A percentile compares a stretch with the other conserved stretches of the same genome.
Conservation (phyloP, 1,139 yeast species). For the Saccharomycopsis phalli region DNA sequence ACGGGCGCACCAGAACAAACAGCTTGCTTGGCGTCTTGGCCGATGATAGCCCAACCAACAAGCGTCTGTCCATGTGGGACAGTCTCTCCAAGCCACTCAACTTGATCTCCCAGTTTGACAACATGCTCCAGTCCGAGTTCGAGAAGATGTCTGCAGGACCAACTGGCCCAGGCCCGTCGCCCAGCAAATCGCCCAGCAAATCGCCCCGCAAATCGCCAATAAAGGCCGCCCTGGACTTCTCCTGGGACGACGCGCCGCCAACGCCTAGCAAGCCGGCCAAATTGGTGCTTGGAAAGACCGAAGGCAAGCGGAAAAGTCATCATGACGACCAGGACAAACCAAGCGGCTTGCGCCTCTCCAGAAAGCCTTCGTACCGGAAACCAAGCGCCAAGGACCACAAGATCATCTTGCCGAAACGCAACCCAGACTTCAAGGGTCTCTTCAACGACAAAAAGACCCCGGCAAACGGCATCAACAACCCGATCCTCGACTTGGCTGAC, state of each 20-base stretch:
- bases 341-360: conserved; percentile 6
- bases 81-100: conserved; percentile 47
- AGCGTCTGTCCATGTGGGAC: conserved; percentile 18
- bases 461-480: conserved; percentile 11
- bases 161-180: background rate
- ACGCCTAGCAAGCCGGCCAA: conserved; percentile 4
- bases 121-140: conserved; percentile 55
- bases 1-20: background rate
- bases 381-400: conserved; percentile 16
- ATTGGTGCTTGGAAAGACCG: background rate
- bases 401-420: conserved; percentile 18
- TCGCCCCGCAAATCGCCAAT: conserved; percentile 7
- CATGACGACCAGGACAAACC: background rate
- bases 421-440: conserved; percentile 8
- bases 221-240: background rate
- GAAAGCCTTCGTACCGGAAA: conserved; percentile 12
- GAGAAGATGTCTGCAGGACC: conserved; percentile 35
- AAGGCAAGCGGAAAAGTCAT: too few relatives aligned
- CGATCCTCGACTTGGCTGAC: conserved; percentile 14
- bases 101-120: conserved; percentile 60
- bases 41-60: conserved; percentile 10
- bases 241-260: conserved; percentile 3
- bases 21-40: background rate
- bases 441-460: conserved; percentile 7
- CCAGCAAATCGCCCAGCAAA: background rate